A percentile compares a stretch with the other conserved stretches of the same genome.
These are phyloP conservation scores for Coleophoma cylindrospora DNA, from an alignment of 2,329 filamentous ascomycete genomes.

Conservation along the genomic window DNA sequence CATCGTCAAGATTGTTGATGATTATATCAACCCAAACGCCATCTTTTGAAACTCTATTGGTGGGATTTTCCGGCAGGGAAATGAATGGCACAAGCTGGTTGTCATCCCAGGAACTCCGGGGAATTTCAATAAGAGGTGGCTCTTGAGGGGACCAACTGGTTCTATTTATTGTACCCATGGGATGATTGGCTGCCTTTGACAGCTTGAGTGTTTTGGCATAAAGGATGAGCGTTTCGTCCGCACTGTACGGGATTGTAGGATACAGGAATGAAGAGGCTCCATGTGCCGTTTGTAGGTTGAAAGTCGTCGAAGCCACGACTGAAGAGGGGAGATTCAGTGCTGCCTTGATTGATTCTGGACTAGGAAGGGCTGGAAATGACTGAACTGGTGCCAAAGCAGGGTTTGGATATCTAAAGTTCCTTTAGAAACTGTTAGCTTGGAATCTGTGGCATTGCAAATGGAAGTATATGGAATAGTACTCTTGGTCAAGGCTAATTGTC, in stretches of 20 bases:
- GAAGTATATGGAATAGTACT: slow-evolving; percentile 19
- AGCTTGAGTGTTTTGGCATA: slow-evolving; percentile 41
- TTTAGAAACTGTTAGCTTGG: slow-evolving; percentile 9
- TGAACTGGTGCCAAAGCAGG: slow-evolving; percentile 33
- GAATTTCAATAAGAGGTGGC: slow-evolving; percentile 29
- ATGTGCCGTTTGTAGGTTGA: background rate
- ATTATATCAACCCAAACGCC: slow-evolving; percentile 38
- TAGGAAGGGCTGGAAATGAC: slow-evolving; percentile 25
- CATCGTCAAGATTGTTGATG: slow-evolving; percentile 45
- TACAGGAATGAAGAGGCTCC: background rate
- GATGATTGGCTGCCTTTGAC: slow-evolving; percentile 34
- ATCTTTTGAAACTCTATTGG: background rate
- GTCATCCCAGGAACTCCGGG: slow-evolving; percentile 32
- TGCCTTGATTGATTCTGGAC: background rate
- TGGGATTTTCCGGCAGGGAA: slow-evolving; percentile 13
- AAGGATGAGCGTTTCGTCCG: slow-evolving; percentile 35
- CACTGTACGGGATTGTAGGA: slow-evolving; percentile 18
- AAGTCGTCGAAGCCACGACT: background rate
- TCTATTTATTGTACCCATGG: slow-evolving; percentile 41
- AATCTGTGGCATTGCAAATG: no score
- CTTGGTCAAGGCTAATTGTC: slow-evolving; percentile 27
- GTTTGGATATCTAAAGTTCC: slow-evolving; percentile 39
- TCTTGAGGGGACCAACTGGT: slow-evolving; percentile 37
- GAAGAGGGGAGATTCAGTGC: background rate
- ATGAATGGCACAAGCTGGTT: slow-evolving; percentile 33